Conservation (phyloP, 495 filamentous ascomycete genomes). For the Aspergillus cristatus region DNA sequence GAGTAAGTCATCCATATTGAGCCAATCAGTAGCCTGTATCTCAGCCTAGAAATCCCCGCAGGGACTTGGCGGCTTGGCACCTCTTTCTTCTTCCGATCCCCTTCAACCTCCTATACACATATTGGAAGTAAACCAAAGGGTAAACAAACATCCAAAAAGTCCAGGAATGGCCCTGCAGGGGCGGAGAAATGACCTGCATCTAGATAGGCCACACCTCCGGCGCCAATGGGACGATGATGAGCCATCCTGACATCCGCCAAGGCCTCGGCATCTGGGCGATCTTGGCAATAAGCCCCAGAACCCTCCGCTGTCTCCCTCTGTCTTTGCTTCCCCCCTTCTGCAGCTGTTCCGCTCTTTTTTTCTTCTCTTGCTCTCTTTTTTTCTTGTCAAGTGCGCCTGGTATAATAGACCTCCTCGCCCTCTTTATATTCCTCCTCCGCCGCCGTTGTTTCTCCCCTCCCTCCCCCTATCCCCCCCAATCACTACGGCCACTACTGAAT, state of each 20-base stretch:
- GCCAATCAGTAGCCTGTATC: no score
- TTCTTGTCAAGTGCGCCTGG: slow-evolving; percentile 13
- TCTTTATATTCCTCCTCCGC: slow-evolving; percentile 6
- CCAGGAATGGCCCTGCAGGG: no score
- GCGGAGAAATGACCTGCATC: no score
- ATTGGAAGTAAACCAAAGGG: no score
- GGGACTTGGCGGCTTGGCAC: slow-evolving; percentile 32
- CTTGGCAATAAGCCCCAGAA: slow-evolving; percentile 31
- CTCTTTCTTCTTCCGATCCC: no score
- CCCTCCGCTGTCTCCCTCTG: slow-evolving; percentile 19
- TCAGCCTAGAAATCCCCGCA: slow-evolving; percentile 14
- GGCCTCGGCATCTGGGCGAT: slow-evolving; percentile 36
- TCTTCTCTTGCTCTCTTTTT: slow-evolving; percentile 1
- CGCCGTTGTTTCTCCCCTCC: slow-evolving; percentile 6
- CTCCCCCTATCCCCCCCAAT: slow-evolving; percentile 5
- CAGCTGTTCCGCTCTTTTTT: slow-evolving; percentile 2
- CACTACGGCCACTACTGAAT: no score
- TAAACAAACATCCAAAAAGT: no score
- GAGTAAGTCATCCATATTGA: no score
- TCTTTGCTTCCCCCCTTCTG: no score
- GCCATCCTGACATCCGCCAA: slow-evolving; percentile 25
- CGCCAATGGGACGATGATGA: no score
- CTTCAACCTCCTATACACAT: no score
- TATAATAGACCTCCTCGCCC: slow-evolving; percentile 7
- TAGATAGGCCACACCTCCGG: no score